Evolutionary conservation across 352 stramenopile genomes (phyloP).

Genomic region (Phytophthora quininea): DNA sequence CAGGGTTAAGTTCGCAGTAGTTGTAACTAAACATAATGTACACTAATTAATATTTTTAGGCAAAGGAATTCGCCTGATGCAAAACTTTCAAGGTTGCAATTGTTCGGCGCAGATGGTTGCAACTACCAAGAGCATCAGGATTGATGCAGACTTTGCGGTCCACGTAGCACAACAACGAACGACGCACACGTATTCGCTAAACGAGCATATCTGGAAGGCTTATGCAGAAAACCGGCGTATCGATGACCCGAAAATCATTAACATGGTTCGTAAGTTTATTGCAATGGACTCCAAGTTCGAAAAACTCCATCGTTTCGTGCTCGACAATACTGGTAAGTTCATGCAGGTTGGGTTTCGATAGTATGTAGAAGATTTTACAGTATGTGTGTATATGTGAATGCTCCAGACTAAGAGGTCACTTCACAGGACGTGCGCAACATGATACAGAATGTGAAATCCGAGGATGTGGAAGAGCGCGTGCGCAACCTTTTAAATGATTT

Average conservation of each 20-base stretch:
- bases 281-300: background rate
- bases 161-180: background rate
- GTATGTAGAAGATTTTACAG: background rate
- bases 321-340: background rate
- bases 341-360: background rate
- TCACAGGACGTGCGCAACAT: background rate
- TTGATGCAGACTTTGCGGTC: background rate
- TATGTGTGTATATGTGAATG: background rate
- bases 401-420: background rate
- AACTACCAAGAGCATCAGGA: background rate
- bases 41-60: background rate
- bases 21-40: background rate
- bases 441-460: background rate
- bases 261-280: background rate
- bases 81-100: background rate
- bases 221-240: background rate
- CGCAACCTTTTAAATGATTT: background rate
- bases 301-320: background rate
- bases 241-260: background rate
- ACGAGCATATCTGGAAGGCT: background rate
- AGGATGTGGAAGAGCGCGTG: background rate
- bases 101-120: background rate
- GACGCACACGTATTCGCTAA: background rate
- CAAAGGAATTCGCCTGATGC: background rate
- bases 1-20: background rate